A percentile compares a stretch with the other conserved stretches of the same genome.
Evolutionary conservation across 2,329 filamentous ascomycete species (phyloP).

Genomic region (Xylaria sp.): DNA sequence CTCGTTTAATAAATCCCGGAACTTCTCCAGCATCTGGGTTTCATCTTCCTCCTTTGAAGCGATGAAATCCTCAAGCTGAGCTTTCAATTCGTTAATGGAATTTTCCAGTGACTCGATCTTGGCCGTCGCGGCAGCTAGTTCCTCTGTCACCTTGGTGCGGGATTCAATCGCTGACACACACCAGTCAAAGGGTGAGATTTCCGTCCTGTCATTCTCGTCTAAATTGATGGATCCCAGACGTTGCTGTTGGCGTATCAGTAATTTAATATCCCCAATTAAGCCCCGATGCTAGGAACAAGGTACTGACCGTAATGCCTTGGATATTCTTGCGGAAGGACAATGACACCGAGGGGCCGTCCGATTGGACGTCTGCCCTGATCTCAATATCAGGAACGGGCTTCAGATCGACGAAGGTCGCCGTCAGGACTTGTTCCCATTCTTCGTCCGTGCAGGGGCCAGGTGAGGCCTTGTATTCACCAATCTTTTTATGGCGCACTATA

Average conservation of each 20-base stretch:
- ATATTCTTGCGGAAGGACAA: conserved; percentile 74
- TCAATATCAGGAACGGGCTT: conserved; percentile 66
- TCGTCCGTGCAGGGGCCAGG: conserved; percentile 65
- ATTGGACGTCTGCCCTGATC: conserved; percentile 66
- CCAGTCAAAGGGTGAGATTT: conserved; percentile 77
- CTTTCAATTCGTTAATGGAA: conserved; percentile 67
- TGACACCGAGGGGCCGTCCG: conserved; percentile 62
- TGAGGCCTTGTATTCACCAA: conserved; percentile 63
- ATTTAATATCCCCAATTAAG: conserved; percentile 24
- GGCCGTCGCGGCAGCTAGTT: conserved; percentile 57
- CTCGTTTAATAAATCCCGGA: conserved; percentile 76
- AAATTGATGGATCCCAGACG: conserved; percentile 74
- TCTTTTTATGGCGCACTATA: conserved; percentile 67
- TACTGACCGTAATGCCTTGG: conserved; percentile 73
- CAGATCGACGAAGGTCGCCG: conserved; percentile 64
- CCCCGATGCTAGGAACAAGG: conserved; percentile 20
- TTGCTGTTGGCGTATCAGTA: conserved; percentile 61
- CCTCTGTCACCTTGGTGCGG: conserved; percentile 57
- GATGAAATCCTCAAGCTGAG: conserved; percentile 73
- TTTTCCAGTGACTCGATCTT: conserved; percentile 63
- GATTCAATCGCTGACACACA: conserved; percentile 67
- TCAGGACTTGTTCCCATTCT: conserved; percentile 75
- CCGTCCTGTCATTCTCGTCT: conserved; percentile 61
- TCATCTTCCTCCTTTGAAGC: conserved; percentile 75
- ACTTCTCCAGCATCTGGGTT: conserved; percentile 73